These are phyloP conservation scores for Saccharomycopsis javanensis DNA, from an alignment of 805 yeast species.

Conservation along the genomic window DNA sequence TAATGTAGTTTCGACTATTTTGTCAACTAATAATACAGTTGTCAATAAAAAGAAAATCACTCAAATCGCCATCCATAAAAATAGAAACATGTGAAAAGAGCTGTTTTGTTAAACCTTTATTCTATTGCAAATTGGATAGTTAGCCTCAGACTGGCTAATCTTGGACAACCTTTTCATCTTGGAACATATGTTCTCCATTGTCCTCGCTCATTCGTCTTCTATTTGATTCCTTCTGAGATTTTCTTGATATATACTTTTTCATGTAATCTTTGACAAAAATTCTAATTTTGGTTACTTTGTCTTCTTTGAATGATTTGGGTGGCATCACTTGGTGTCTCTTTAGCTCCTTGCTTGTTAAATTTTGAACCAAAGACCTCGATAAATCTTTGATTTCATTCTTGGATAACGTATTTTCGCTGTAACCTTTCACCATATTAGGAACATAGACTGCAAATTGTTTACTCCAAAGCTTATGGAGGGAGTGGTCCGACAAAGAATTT, in stretches of 20 bases:
- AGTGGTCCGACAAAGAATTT: conserved; percentile 22
- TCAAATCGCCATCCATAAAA: too few species aligned
- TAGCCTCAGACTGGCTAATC: not conserved
- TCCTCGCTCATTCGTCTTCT: not conserved
- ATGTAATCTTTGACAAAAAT: conserved; percentile 52
- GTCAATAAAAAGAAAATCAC: not conserved
- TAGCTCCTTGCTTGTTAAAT: conserved; percentile 59
- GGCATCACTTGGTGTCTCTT: conserved; percentile 36
- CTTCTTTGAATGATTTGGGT: conserved; percentile 50
- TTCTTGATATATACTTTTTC: conserved; percentile 39
- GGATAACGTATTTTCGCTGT: conserved; percentile 51
- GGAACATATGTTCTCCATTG: not conserved
- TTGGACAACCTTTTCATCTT: not conserved
- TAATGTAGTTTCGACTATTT: not conserved
- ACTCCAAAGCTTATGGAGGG: conserved; percentile 25
- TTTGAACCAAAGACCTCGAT: conserved; percentile 67
- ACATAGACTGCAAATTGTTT: conserved; percentile 57
- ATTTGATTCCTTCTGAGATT: not conserved
- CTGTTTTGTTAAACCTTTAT: too few species aligned
- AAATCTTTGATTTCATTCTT: conserved; percentile 65
- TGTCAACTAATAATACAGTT: not conserved
- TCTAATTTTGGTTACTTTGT: conserved; percentile 61
- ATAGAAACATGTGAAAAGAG: too few species aligned
- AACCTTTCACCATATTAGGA: conserved; percentile 67
- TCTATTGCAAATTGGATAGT: too few species aligned